Base-by-base conservation (phyloP, 106 monocot genomes). In the Cymbidium sinense region DNA sequence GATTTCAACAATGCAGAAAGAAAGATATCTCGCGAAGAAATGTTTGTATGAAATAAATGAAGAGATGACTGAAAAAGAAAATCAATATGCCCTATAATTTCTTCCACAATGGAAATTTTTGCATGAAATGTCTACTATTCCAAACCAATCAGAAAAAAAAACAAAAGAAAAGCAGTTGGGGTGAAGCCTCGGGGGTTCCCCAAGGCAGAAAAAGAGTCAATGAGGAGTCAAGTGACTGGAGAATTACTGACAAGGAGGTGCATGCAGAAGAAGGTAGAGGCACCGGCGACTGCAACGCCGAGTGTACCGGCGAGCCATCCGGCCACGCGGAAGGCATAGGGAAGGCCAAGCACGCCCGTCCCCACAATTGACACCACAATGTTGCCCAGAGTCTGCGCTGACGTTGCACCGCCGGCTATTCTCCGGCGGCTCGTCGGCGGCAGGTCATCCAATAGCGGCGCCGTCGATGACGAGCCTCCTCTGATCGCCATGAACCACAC, bases 291-390 rank as follows among this genome's bases (percentile, higher is more conserved):
- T 13, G 84, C 80, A 36, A 91, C 86, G 23, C 86, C 88, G 34
- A 91, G 44, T 17, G 88, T 78, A 5, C 88, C 88, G 7, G 86
- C 82, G 52, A 86, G 21, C 91, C 91, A 91, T 3, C 91, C 91
- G 23, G 91, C 86, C 34, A 83, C 31, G 37, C 86, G 77, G 70
- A 91, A 91, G 20, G 91, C 88, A 79, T 84, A 91, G 76, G 91
- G 91, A 12, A 91, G 88, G 37, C 88, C 86, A 20, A 91, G 84
- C 23, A 91, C 84, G 3, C 91, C 91, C 1, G 91, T 91, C 0
- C 91, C 91, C 0, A 91, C 81, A 34, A 91, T 82, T 20, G 91
- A 91, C 21, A 91, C 88, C 37, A 91, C 80, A 52, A 91, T 82
- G 73, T 91, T 88, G 4, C 88, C 86, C 33, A 91, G 78, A 1